phyloP scores from a whole-genome alignment of 2,329 filamentous ascomycete species.

The Berkeleyomyces basicola region DNA sequence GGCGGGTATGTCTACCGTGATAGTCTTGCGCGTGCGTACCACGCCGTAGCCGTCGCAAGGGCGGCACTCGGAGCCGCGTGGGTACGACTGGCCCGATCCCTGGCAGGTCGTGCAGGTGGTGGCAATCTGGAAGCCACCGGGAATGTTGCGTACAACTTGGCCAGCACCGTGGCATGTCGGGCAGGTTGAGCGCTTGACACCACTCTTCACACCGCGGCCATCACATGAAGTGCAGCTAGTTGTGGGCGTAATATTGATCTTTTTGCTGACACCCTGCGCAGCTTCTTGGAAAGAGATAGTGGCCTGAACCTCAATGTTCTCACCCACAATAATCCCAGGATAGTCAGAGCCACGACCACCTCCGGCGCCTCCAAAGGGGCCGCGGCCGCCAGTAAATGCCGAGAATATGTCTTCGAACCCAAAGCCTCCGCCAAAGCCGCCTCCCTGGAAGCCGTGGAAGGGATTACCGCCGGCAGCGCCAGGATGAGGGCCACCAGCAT shows the following conservation, averaged over 20 bases:
- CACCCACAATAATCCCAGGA: conserved; percentile 72
- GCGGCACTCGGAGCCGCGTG: conserved; percentile 64
- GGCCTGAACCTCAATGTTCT: conserved; percentile 88
- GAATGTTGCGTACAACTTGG: conserved; percentile 72
- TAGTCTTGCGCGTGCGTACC: conserved; percentile 62
- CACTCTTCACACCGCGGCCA: conserved; percentile 71
- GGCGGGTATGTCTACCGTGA: conserved; percentile 81
- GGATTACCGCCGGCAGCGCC: conserved; percentile 42
- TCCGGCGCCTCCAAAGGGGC: conserved; percentile 38
- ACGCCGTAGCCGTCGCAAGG: conserved; percentile 73
- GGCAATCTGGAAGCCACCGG: conserved; percentile 90
- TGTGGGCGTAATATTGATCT: conserved; percentile 72
- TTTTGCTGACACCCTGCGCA: conserved; percentile 76
- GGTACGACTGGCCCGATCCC: conserved; percentile 60
- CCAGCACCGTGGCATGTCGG: conserved; percentile 73
- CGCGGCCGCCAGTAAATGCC: conserved; percentile 50
- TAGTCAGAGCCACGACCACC: conserved; percentile 51
- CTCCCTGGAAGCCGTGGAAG: conserved; percentile 42
- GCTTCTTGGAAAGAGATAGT: conserved; percentile 93
- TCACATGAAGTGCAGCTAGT: conserved; percentile 67
- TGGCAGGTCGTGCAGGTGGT: conserved; percentile 71
- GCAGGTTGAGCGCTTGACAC: conserved; percentile 57
- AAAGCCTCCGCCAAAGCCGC: conserved; percentile 65
- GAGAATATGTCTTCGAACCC: conserved; percentile 95
- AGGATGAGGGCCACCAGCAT: conserved; percentile 21